Conservation (phyloP, 129 eudicot species). For the Sambucus nigra region DNA sequence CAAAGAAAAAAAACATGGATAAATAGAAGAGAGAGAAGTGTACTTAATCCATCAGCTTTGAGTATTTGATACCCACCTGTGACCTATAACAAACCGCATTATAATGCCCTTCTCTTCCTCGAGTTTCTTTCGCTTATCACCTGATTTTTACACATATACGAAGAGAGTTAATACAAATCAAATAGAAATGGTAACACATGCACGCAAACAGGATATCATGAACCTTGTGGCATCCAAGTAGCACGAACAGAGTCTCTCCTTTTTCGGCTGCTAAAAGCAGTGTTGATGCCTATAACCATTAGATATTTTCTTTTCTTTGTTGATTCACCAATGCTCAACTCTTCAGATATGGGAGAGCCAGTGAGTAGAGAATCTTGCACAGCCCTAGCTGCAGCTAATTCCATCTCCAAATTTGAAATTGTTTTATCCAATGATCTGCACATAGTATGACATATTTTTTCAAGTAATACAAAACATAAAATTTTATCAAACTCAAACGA, state of each 20-base stretch:
- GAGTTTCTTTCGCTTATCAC: slow-evolving; percentile 68
- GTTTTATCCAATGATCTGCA: slow-evolving; percentile 65
- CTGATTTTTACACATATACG: slow-evolving; percentile 27
- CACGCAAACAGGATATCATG: neutral
- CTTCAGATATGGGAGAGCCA: slow-evolving; percentile 58
- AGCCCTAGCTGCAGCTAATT: slow-evolving; percentile 88
- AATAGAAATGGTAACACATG: neutral
- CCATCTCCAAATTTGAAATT: slow-evolving; percentile 86
- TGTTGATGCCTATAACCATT: slow-evolving; percentile 85
- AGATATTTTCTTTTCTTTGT: slow-evolving; percentile 62
- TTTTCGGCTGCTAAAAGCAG: slow-evolving; percentile 89
- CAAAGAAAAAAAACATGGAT: no score
- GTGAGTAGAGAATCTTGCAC: slow-evolving; percentile 70
- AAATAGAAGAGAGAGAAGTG: neutral
- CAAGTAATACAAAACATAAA: neutral
- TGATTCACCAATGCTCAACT: slow-evolving; percentile 31
- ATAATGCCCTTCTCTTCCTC: slow-evolving; percentile 94
- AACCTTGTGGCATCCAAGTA: slow-evolving; percentile 98
- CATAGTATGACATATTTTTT: neutral
- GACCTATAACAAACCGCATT: slow-evolving; percentile 90
- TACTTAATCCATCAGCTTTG: neutral
- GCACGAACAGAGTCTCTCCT: slow-evolving; percentile 95
- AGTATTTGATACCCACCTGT: slow-evolving; percentile 40
- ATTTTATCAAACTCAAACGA: neutral
- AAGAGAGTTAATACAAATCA: no score